Evolutionary conservation across 768 basidiomycete genomes (phyloP).

Genomic region (Russula olivacea): DNA sequence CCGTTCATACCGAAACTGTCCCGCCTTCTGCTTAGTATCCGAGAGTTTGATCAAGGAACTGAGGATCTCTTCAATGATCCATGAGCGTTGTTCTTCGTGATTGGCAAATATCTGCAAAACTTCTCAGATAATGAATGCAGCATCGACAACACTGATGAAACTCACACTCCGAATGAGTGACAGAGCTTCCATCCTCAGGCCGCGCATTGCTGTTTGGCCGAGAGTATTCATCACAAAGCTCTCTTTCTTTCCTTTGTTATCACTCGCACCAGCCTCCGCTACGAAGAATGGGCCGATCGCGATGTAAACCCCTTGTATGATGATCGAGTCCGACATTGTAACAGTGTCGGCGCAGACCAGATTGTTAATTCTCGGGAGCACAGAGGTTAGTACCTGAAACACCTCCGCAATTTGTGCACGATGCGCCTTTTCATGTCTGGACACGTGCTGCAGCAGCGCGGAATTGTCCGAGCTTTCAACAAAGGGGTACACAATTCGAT

Average conservation of each 20-base stretch:
- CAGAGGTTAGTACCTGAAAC: slow-evolving; percentile 65
- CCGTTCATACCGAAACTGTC: slow-evolving; percentile 70
- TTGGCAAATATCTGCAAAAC: slow-evolving; percentile 75
- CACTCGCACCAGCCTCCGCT: slow-evolving; percentile 56
- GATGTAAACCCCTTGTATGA: slow-evolving; percentile 90
- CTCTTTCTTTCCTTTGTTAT: slow-evolving; percentile 53
- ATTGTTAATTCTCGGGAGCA: slow-evolving; percentile 67
- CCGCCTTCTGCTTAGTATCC: slow-evolving; percentile 83
- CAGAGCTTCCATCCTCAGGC: slow-evolving; percentile 73
- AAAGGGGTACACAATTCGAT: slow-evolving; percentile 77
- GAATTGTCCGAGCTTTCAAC: slow-evolving; percentile 59
- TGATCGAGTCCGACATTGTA: slow-evolving; percentile 83
- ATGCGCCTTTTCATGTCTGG: slow-evolving; percentile 35
- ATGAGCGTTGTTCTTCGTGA: slow-evolving; percentile 83
- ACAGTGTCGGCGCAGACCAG: slow-evolving; percentile 68
- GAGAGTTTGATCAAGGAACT: slow-evolving; percentile 85
- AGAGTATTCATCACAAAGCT: slow-evolving; percentile 56
- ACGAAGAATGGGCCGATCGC: slow-evolving; percentile 94
- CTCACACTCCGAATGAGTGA: slow-evolving; percentile 79
- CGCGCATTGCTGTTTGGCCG: slow-evolving; percentile 76
- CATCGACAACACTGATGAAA: not conserved
- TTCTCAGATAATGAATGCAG: slow-evolving; percentile 13
- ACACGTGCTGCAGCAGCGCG: slow-evolving; percentile 48
- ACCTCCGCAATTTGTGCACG: slow-evolving; percentile 56
- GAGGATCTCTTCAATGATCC: slow-evolving; percentile 98